Evolutionary conservation across 176 grass and related monocot genomes (phyloP), one percentile per base, ranked within the genome.

Genomic region (Themeda triandra): DNA sequence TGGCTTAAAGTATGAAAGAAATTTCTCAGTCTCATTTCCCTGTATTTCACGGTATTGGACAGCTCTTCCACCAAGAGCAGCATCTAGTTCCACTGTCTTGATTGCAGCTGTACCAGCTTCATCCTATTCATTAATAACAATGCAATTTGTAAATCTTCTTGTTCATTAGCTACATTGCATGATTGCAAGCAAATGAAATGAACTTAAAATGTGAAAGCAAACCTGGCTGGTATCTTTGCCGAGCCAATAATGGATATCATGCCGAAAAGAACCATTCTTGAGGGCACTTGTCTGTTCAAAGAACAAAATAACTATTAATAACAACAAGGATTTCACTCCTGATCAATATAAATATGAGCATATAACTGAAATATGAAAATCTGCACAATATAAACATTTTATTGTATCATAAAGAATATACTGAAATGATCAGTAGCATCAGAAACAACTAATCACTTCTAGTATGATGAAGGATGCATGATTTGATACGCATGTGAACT

Each of bases 1-100:
- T 23, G 96, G 96, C 90, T 95, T 99, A 83, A 99, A 99, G 85
- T 99, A 99, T 11, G 96, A 99, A 81, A 99, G 93, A 91, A 99
- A 96, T 76, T 96, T 96, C 66, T 99, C 96, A 0, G 96, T 94
- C 82, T 99, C 96, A 73, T 99, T 93, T 77, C 93, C 96, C 77
- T 99, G 96, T 77, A 94, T 89, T 87, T 99, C 93, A 73, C 96
- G 91, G 63, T 99, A 99, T 88, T 99, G 96, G 66, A 99, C 96
- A 89, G 87, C 96, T 58, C 93, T 89, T 17, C 93, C 93, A 31
- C 96, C 96, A 71, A 99, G 96, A 76, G 91, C 88, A 82, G 93
- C 96, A 92, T 99, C 96, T 37, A 99, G 63, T 69, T 99, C 96
- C 41, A 99, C 91, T 80, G 93, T 99, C 77, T 95, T 96, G 77